phyloP scores from a whole-genome alignment of 306 rosid species.

The Lotus japonicus region DNA sequence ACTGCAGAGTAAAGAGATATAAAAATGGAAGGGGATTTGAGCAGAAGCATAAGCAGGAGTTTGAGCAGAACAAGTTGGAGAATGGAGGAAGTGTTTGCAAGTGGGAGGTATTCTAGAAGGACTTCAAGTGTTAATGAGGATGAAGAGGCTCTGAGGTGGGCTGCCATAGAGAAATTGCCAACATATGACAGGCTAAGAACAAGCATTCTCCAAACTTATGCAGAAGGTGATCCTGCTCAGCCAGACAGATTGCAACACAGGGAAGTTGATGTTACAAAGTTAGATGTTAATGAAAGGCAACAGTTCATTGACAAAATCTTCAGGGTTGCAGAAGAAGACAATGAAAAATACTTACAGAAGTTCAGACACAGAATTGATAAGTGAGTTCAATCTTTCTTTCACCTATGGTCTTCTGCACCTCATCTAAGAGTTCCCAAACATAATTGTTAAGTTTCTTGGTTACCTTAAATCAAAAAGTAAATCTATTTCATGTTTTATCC shows the following conservation, averaged over 20 bases:
- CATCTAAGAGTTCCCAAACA: not conserved
- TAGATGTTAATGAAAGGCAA: slow-evolving; percentile 51
- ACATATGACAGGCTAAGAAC: slow-evolving; percentile 82
- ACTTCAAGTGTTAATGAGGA: slow-evolving; percentile 50
- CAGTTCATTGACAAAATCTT: slow-evolving; percentile 61
- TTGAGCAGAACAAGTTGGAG: slow-evolving; percentile 58
- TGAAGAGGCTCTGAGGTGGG: slow-evolving; percentile 89
- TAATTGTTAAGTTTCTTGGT: not conserved
- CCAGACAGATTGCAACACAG: slow-evolving; percentile 29
- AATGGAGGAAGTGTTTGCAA: slow-evolving; percentile 60
- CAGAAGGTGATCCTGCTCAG: slow-evolving; percentile 10
- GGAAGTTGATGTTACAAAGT: slow-evolving; percentile 74
- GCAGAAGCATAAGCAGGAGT: slow-evolving; percentile 46
- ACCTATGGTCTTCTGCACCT: not conserved
- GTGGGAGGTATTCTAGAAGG: slow-evolving; percentile 48
- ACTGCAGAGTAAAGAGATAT: not conserved
- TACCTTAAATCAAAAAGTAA: not conserved
- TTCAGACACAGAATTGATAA: slow-evolving; percentile 55
- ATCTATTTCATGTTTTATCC: too few species aligned
- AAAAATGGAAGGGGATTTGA: slow-evolving; percentile 43
- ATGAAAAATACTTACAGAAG: slow-evolving; percentile 61
- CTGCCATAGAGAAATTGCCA: slow-evolving; percentile 86
- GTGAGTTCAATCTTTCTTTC: slow-evolving; percentile 36
- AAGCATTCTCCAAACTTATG: slow-evolving; percentile 51
- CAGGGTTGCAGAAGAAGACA: slow-evolving; percentile 87